A percentile compares a stretch with the other conserved stretches of the same genome.
Evolutionary conservation across 306 rosid species (phyloP).

Genomic region (Cucumis hystrix): DNA sequence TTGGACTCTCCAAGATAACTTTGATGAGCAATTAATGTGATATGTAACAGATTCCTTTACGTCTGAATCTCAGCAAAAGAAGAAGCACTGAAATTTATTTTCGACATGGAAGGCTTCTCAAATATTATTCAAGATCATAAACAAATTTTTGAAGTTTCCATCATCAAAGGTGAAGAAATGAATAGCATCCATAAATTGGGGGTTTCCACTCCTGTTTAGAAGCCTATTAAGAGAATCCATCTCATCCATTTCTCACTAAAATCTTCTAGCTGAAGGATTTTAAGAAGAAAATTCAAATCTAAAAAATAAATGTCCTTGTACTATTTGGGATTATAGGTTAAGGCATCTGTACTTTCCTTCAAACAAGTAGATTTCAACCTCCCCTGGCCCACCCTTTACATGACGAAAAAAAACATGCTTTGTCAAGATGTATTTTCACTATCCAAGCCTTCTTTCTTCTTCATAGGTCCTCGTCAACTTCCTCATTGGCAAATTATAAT

Average conservation of each 20-base stretch:
- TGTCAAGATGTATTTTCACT: background rate
- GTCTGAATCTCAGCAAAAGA: background rate
- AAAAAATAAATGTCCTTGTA: background rate
- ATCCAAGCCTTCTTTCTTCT: background rate
- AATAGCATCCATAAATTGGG: background rate
- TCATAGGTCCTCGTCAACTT: background rate
- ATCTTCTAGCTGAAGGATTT: background rate
- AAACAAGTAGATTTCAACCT: background rate
- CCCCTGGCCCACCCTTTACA: background rate
- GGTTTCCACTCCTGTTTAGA: background rate
- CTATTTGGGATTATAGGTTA: background rate
- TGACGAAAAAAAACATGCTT: background rate
- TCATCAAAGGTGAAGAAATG: background rate
- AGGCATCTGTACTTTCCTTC: background rate
- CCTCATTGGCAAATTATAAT: background rate
- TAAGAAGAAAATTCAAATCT: background rate
- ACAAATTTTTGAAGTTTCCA: background rate
- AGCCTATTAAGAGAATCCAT: background rate
- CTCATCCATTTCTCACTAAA: background rate
- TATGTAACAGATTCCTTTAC: background rate
- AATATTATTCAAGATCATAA: background rate
- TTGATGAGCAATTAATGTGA: background rate
- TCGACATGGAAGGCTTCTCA: background rate
- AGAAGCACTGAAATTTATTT: background rate
- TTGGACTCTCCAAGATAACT: background rate